These are phyloP conservation scores for Solanum chmielewskii DNA, from an alignment of 257 asterid species.

Conservation along the genomic window DNA sequence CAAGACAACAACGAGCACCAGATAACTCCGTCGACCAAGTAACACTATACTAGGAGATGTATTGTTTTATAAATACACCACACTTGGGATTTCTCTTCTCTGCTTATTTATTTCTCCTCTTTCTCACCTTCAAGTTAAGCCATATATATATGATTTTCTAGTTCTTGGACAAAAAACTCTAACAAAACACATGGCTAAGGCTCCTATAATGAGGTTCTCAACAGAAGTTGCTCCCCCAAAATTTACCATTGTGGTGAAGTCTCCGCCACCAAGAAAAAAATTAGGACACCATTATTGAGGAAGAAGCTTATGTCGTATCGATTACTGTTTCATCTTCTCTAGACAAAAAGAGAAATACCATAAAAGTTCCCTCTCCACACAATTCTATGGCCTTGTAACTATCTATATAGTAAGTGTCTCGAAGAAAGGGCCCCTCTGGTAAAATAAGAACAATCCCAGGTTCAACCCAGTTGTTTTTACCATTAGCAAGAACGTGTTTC, in stretches of 20 bases:
- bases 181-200: conserved; percentile 18
- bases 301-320: conserved; percentile 29
- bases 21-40: background rate
- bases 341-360: conserved; percentile 1
- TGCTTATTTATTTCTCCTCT: background rate
- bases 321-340: conserved; percentile 1
- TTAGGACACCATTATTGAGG: conserved; percentile 50
- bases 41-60: conserved; percentile 11
- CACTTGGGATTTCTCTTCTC: background rate
- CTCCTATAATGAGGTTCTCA: conserved; percentile 22
- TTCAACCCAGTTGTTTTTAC: no score
- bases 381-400: background rate
- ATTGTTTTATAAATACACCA: conserved; percentile 10
- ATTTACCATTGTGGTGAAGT: conserved; percentile 23
- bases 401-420: background rate
- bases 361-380: conserved; percentile 6
- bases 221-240: conserved; percentile 56
- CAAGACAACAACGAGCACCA: no score
- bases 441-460: background rate
- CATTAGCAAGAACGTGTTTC: background rate
- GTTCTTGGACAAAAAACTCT: background rate
- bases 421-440: background rate
- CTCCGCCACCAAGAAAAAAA: conserved; percentile 15
- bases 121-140: background rate
- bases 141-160: background rate